Base-by-base conservation (phyloP, 306 rosid species). In the Glycine tomentella region DNA sequence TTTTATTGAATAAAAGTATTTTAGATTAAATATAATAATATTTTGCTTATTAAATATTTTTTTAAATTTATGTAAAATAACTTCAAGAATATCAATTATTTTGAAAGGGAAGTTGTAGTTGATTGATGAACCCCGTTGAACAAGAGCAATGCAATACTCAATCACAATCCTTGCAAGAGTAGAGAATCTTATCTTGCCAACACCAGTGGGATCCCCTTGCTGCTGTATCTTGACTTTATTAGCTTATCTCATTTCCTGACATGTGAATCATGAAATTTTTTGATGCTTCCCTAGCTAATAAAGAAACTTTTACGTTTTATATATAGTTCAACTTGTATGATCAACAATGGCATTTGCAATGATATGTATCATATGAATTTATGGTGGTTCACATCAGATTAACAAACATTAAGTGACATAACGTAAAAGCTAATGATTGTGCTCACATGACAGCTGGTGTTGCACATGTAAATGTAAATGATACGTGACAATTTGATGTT, bases 151-250 rank as follows among this genome's bases (percentile, higher is more conserved):
- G 36, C 38, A 44, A 15, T 42, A 42, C 17, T 42, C 34, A 15
- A 42, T 42, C 34, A 6, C 44, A 45, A 45, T 45, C 9, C 48
- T 66, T 40, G 72, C 51, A 40, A 68, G 55, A 31, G 51, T 7
- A 49, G 85, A 45, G 70, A 34, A 80, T 84, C 90, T 82, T 89
- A 82, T 87, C 90, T 65, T 82, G 73, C 68, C 71, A 62, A 17
- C 74, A 44, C 75, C 80, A 72, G 72, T 6, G 42, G 17, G 79
- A 72, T 70, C 51, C 33, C 64, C 38, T n/a, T 38, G 77, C 79
- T 57, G 34, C 58, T 34, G 56, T 80, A 16, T 71, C 53, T 59
- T 76, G 10, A 16, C 3, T 57, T 59, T 12, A 20, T 16, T 17
- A 62, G 76, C 76, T 82, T 79, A 69, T 78, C 85, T 46, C 59